Evolutionary conservation across 768 basidiomycete genomes (phyloP).

Genomic region (Panus rudis): DNA sequence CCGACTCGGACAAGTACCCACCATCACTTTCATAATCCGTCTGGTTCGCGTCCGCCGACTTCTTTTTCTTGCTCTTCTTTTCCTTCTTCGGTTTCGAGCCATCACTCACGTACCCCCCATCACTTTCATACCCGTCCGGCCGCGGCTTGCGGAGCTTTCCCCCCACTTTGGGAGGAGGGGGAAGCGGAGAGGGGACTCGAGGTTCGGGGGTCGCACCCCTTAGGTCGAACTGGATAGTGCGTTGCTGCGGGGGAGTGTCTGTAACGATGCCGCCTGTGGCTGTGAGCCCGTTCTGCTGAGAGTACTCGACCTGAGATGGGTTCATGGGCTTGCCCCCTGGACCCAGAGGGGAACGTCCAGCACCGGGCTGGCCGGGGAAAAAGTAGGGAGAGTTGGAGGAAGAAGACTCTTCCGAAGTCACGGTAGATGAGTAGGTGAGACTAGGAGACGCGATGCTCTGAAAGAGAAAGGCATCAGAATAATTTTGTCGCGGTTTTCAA

Average conservation of each 20-base stretch:
- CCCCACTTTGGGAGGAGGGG: conserved; percentile 15
- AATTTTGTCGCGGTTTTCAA: background rate
- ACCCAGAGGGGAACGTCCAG: conserved; percentile 8
- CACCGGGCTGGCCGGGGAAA: conserved; percentile 15
- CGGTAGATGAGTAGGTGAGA: conserved; percentile 34
- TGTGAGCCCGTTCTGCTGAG: conserved; percentile 1
- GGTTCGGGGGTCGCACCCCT: conserved; percentile 23
- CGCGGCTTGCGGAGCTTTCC: conserved; percentile 37
- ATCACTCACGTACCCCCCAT: conserved; percentile 45
- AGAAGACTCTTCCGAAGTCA: conserved; percentile 36
- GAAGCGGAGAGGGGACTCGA: conserved; percentile 7
- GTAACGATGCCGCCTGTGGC: too few relatives aligned
- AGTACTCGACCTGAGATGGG: background rate
- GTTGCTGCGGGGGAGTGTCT: conserved; percentile 6
- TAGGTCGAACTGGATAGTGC: conserved; percentile 23
- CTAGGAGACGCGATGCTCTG: conserved; percentile 24
- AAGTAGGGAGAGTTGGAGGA: conserved; percentile 20
- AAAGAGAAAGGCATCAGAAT: background rate
- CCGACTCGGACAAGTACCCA: conserved; percentile 19
- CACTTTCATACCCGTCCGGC: conserved; percentile 45
- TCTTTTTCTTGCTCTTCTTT: conserved; percentile 19
- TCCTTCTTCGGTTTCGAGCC: conserved; percentile 24
- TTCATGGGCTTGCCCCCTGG: background rate
- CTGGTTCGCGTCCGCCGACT: conserved; percentile 18
- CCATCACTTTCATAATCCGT: conserved; percentile 29